A percentile compares a stretch with the other conserved stretches of the same genome.
Evolutionary conservation across 2,329 filamentous ascomycete species (phyloP).

Genomic region (Talaromyces rugulosus): DNA sequence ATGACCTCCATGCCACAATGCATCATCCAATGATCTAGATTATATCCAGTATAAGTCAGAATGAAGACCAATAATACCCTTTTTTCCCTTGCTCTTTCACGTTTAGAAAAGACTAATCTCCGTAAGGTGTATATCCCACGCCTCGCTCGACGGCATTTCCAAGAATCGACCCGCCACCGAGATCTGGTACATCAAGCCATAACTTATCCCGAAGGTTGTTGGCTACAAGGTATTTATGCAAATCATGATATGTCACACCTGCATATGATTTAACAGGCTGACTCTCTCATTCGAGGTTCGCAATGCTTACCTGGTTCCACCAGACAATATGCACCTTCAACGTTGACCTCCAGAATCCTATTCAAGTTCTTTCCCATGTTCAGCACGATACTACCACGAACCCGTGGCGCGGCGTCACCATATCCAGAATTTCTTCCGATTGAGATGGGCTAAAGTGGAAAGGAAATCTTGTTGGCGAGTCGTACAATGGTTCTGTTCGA

Average conservation of each 20-base stretch:
- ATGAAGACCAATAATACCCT: too few species aligned
- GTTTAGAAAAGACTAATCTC: constrained; percentile 7
- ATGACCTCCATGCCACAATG: constrained; percentile 43
- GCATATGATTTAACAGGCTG: too few species aligned
- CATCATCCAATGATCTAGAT: constrained; percentile 38
- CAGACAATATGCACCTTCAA: constrained; percentile 25
- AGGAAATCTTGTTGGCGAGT: too few species aligned
- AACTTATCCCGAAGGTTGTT: constrained; percentile 27
- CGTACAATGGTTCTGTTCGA: too few species aligned
- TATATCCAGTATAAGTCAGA: too few species aligned
- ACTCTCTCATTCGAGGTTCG: too few species aligned
- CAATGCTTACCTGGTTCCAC: constrained; percentile 31
- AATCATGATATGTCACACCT: constrained; percentile 27
- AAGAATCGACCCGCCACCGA: constrained; percentile 49
- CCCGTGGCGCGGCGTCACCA: constrained; percentile 44
- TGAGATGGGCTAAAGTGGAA: constrained; percentile 5
- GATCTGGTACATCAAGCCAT: constrained; percentile 47
- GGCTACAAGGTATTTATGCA: background rate
- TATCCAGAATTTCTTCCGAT: constrained; percentile 27
- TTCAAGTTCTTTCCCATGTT: constrained; percentile 36
- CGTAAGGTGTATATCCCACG: constrained; percentile 26
- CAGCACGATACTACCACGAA: constrained; percentile 41
- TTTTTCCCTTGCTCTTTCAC: too few species aligned
- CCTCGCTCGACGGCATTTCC: constrained; percentile 44
- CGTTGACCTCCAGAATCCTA: constrained; percentile 28